Conservation (phyloP, 352 stramenopile genomes). For the Phytophthora pini region DNA sequence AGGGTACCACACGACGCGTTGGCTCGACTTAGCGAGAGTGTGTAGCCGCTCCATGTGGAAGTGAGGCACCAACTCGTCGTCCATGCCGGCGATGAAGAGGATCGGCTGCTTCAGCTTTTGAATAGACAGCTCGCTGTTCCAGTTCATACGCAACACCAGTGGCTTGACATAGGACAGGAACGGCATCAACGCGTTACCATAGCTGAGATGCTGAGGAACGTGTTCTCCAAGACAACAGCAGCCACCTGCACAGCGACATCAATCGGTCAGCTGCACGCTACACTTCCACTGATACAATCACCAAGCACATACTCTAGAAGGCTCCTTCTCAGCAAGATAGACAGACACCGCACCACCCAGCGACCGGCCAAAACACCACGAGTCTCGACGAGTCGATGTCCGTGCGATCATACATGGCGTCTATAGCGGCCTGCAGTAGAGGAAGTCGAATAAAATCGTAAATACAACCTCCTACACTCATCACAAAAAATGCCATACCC, state of each 20-base stretch:
- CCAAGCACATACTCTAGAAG: conserved; percentile 51
- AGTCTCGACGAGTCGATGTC: conserved; percentile 90
- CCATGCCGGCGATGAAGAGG: conserved; percentile 91
- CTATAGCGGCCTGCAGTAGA: conserved; percentile 64
- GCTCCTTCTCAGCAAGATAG: conserved; percentile 85
- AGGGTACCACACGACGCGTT: conserved; percentile 64
- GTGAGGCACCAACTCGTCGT: conserved; percentile 93
- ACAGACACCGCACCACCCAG: conserved; percentile 94
- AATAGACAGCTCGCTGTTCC: conserved; percentile 82
- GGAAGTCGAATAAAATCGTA: neutral
- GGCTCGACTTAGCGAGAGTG: conserved; percentile 62
- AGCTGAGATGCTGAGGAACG: conserved; percentile 92
- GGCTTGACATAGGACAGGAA: conserved; percentile 90
- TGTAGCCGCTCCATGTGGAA: conserved; percentile 88
- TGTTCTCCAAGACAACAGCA: conserved; percentile 95
- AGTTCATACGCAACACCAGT: conserved; percentile 92
- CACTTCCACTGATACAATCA: neutral
- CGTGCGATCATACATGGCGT: conserved; percentile 71
- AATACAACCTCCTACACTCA: neutral
- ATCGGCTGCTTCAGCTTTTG: conserved; percentile 79
- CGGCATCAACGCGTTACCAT: conserved; percentile 96
- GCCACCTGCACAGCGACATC: conserved; percentile 59
- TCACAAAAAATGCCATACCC: neutral
- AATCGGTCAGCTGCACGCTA: neutral
- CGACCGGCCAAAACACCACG: conserved; percentile 92